phyloP scores from a whole-genome alignment of 1,139 yeast genomes.

The Zygosaccharomyces pseudobailii region DNA sequence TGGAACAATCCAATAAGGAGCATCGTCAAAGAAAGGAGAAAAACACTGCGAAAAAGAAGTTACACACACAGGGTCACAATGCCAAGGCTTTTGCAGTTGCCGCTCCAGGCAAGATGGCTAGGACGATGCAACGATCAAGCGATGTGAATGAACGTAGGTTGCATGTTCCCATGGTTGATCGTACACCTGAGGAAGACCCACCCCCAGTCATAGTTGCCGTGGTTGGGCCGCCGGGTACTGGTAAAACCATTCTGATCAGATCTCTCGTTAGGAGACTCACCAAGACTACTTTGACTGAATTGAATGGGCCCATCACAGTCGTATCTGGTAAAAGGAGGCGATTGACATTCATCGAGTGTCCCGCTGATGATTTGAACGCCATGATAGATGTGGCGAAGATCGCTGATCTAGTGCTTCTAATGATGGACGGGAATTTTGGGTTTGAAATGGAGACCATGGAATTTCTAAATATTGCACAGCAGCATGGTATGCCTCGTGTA shows the following conservation, averaged over 20 bases:
- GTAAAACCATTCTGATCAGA: conserved; percentile 88
- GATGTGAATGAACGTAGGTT: conserved; percentile 82
- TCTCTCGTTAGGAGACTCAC: conserved; percentile 84
- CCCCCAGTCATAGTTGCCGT: conserved; percentile 96
- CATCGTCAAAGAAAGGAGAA: conserved; percentile 54
- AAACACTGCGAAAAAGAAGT: conserved; percentile 73
- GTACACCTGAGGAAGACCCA: conserved; percentile 96
- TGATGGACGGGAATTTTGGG: conserved; percentile 97
- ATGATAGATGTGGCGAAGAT: conserved; percentile 96
- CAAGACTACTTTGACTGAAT: conserved; percentile 76
- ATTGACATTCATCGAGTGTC: conserved; percentile 85
- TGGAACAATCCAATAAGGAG: conserved; percentile 53
- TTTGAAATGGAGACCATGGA: conserved; percentile 99
- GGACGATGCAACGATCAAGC: conserved; percentile 77
- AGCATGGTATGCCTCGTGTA: conserved; percentile 98
- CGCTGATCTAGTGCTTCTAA: conserved; percentile 82
- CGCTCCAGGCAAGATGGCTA: conserved; percentile 84
- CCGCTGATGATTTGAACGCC: conserved; percentile 80
- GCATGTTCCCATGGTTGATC: conserved; percentile 96
- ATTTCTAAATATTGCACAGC: conserved; percentile 89
- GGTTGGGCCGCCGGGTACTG: conserved; percentile 99
- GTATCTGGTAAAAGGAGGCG: conserved; percentile 94
- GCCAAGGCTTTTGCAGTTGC: conserved; percentile 93
- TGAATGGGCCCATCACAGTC: conserved; percentile 96
- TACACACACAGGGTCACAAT: conserved; percentile 87